Conservation (phyloP, 164 flowering plant species). For the Malania oleifera region DNA sequence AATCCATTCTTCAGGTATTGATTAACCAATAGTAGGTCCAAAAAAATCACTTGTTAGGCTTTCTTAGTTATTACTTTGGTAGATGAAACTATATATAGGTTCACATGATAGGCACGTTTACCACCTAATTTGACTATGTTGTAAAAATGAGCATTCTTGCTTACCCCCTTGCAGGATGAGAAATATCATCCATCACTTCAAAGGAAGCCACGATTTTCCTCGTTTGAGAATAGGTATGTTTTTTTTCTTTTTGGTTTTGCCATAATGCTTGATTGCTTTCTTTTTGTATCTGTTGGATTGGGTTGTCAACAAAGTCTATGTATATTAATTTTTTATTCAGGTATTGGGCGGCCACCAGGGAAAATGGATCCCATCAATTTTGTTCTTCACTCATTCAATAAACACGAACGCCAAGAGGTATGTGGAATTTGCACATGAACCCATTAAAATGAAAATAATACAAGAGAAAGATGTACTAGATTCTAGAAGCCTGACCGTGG, state of each 20-base stretch:
- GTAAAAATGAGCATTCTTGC: background rate
- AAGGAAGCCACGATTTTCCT: slow-evolving; percentile 79
- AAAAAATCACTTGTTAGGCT: too few relatives aligned
- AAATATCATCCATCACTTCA: slow-evolving; percentile 69
- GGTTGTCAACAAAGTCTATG: slow-evolving; percentile 1
- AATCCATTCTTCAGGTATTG: too few relatives aligned
- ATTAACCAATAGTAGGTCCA: too few relatives aligned
- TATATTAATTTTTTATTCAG: slow-evolving; percentile 30
- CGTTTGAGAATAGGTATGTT: slow-evolving; percentile 76
- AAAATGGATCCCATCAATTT: slow-evolving; percentile 68
- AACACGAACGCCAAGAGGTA: slow-evolving; percentile 85
- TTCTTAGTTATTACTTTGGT: background rate
- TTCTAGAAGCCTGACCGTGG: background rate
- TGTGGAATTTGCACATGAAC: background rate
- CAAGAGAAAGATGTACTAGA: background rate
- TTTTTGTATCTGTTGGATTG: background rate
- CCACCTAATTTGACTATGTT: background rate
- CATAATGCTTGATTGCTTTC: background rate
- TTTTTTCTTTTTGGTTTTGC: background rate
- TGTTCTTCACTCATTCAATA: slow-evolving; percentile 76
- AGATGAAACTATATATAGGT: background rate
- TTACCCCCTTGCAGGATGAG: slow-evolving; percentile 61
- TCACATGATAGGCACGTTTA: too few relatives aligned
- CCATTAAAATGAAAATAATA: background rate
- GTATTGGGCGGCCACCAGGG: slow-evolving; percentile 96